These are phyloP conservation scores for Colletotrichum filicis DNA, from an alignment of 2,329 filamentous ascomycete species.

Conservation along the genomic window DNA sequence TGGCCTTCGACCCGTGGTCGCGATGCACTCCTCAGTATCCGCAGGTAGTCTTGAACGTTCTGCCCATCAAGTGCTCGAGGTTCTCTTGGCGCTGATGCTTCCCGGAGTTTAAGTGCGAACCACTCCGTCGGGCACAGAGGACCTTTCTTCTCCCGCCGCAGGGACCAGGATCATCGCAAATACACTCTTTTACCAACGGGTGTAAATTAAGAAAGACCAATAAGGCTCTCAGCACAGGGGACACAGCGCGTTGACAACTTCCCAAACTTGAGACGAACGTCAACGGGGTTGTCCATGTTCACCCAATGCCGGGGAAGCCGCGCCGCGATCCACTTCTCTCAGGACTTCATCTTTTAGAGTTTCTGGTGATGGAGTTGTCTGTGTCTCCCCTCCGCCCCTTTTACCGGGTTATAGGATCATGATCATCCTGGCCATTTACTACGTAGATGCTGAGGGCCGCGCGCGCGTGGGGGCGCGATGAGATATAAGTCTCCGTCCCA, in stretches of 20 bases:
- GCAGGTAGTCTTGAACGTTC: background rate
- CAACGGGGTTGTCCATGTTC: background rate
- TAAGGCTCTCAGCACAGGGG: too few species aligned
- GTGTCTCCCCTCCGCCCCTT: background rate
- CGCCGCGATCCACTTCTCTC: slow-evolving; percentile 22
- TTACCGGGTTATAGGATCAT: background rate
- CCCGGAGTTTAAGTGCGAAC: background rate
- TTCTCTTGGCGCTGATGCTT: background rate
- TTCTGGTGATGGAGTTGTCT: background rate
- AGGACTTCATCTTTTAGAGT: background rate
- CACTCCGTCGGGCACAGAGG: background rate
- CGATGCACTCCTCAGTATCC: background rate
- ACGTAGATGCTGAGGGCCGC: too few species aligned
- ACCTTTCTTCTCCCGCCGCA: background rate
- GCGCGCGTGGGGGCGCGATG: too few species aligned
- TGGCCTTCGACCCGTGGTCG: background rate
- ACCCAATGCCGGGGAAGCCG: background rate
- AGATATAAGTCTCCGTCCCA: background rate
- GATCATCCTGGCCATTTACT: too few species aligned
- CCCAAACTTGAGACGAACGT: background rate
- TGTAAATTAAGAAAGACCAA: background rate
- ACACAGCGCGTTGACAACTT: too few species aligned
- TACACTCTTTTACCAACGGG: background rate
- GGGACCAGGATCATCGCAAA: background rate
- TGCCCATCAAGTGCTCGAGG: background rate